Base-by-base conservation (phyloP, 2,329 filamentous ascomycete species). In the Phyllosticta citrichinensis region DNA sequence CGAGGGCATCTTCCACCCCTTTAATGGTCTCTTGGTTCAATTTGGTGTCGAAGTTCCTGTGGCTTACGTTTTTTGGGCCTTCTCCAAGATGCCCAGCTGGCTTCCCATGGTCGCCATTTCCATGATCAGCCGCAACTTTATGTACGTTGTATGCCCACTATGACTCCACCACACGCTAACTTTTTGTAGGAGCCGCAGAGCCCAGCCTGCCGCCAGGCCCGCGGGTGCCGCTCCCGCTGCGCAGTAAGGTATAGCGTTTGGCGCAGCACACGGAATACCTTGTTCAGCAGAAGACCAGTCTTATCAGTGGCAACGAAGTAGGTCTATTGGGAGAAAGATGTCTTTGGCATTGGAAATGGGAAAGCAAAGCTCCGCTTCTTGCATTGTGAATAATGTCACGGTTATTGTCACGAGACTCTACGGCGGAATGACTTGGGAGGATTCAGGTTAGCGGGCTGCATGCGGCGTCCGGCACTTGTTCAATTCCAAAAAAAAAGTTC, bases 51-150 rank as follows among this genome's bases (percentile, higher is more conserved):
- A 81, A 33, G 74, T 87, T 58, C 86, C 87, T 50, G 74, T 87
- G 52, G 89, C 81, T 62, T 91, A 89, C 70, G 66, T 81, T 57
- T 78, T 90, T 66, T 91, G 84, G 83, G 79, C 69, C 30, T 79
- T 87, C 68, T 75, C 79, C 35, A 76, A 79, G 71, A 77, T 86
- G 65, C 84, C 84, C 2, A 84, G 80, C 66, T 93, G 89, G 89
- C 75, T 84, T 60, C 85, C 91, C 70, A 92, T 93, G 89, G 80
- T 93, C 66, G 71, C 83, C 56, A 80, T 93, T 67, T 89, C 86
- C 58, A 85, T 92, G 71, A 69, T 87, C 65, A 90, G 85, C 80
- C 82, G 88, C 70, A 82, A 79, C 62, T 82, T 92, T 74, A 91
- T 92, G 89, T 91, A 77, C 82, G 87, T 80, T 59, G 27, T n/a